Evolutionary conservation across 1,139 yeast species (phyloP), one percentile per base, ranked within the genome.

Genomic region (Yamadazyma taylorii): DNA sequence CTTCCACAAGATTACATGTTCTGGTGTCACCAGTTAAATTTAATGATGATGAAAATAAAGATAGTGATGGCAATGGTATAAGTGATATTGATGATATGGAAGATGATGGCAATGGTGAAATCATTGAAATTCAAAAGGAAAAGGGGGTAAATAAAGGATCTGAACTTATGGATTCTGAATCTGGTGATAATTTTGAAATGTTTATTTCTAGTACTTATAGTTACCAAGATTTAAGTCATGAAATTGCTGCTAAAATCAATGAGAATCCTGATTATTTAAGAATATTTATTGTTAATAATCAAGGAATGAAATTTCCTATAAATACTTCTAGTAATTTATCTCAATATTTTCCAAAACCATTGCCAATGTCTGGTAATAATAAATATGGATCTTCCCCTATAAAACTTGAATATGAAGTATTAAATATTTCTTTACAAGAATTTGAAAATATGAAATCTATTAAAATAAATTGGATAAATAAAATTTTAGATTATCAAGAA

Each of bases 381-480:
- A 19, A 19, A 19, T 19, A 6, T 8, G 21, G 21, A 8, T 19
- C 30, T 8, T 75, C 64, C 40, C 62, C 57, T 36, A 63, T 62
- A 57, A 67, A 73, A 9, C 74, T 83, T 49, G 86, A 81, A 48
- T 92, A 85, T 56, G 96, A 90, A 52, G 63, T 85, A 1, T 71
- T 94, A 51, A 83, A 79, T 30, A 81, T 89, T 34, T 79, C 90
- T 5, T 65, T 92, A 42, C 73, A 68, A 26, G 95, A 89, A 45
- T 75, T 84, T 50, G 98, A 94, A 58, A 79, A 76, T 46, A 77
- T 88, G 79, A 78, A 79, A 43, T 61, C 78, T 7, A 63, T 90
- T 27, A 78, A 74, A 41, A 67, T 85, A 19, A 70, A 69, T 42
- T 85, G 90, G 89, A 60, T 84, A 21, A 74, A 75, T 2, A 73